phyloP scores from a whole-genome alignment of 140 eudicot species.

The Oenanthe javanica region DNA sequence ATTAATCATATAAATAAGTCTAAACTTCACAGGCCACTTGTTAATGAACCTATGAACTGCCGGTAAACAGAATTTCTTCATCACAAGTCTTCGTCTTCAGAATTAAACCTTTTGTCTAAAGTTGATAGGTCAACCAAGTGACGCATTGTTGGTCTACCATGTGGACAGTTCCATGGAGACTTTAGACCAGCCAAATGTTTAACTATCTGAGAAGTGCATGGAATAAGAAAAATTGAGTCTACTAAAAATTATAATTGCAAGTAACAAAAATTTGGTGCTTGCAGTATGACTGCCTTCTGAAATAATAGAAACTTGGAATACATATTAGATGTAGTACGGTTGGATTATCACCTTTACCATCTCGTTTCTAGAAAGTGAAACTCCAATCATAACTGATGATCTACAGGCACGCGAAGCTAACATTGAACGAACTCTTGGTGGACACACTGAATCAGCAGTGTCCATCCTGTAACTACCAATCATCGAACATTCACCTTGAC shows the following conservation, averaged over 20 bases:
- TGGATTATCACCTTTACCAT: constrained; percentile 67
- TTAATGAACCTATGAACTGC: constrained; percentile 36
- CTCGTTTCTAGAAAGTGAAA: constrained; percentile 87
- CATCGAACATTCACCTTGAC: constrained; percentile 84
- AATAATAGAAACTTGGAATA: neutral
- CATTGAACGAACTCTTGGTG: constrained; percentile 98
- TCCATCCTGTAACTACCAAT: constrained; percentile 70
- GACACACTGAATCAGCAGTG: constrained; percentile 83
- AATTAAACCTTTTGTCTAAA: constrained; percentile 25
- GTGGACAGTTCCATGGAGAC: constrained; percentile 99
- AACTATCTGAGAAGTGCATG: constrained; percentile 47
- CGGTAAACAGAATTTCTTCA: constrained; percentile 32
- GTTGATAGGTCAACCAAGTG: constrained; percentile 75
- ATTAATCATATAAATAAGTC: neutral
- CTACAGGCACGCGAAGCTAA: constrained; percentile 99
- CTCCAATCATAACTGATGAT: constrained; percentile 86
- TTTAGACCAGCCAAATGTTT: constrained; percentile 61
- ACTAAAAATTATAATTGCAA: neutral
- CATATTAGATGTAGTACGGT: neutral
- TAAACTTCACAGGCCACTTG: neutral
- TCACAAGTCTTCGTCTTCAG: constrained; percentile 28
- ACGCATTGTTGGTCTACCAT: constrained; percentile 99
- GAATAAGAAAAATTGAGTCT: neutral
- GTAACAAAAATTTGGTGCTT: neutral
- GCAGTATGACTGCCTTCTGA: neutral